Conservation (phyloP, 345 rosid genomes). For the Aquilaria malaccensis region DNA sequence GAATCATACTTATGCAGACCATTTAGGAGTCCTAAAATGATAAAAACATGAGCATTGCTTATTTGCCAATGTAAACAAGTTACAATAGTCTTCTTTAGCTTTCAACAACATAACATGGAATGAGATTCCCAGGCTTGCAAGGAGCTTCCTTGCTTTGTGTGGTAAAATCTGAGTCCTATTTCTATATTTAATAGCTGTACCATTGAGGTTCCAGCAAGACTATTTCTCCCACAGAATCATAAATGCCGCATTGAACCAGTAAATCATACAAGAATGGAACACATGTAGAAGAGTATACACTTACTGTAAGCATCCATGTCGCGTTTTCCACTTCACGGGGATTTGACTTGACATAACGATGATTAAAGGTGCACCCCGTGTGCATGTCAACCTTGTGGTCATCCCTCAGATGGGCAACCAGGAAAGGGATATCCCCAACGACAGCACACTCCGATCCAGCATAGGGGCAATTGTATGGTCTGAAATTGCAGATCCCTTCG, state of each 20-base stretch:
- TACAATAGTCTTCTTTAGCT: no score
- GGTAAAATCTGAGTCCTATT: no score
- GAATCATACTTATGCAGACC: not conserved
- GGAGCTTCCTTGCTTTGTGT: no score
- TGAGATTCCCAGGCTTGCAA: no score
- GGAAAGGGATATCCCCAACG: slow-evolving; percentile 63
- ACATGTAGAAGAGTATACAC: slow-evolving; percentile 1
- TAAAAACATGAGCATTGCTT: not conserved
- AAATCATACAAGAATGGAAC: no score
- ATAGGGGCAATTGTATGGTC: slow-evolving; percentile 74
- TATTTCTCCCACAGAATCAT: no score
- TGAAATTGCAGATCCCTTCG: slow-evolving; percentile 57
- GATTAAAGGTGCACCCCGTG: slow-evolving; percentile 68
- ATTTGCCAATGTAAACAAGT: not conserved
- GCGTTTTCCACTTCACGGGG: slow-evolving; percentile 85
- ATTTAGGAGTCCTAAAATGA: not conserved
- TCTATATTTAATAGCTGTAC: no score
- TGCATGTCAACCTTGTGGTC: slow-evolving; percentile 88
- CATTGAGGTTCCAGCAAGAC: no score
- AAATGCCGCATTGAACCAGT: no score
- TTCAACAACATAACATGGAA: no score
- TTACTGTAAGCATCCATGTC: slow-evolving; percentile 63
- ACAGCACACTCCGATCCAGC: slow-evolving; percentile 70
- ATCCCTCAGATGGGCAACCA: slow-evolving; percentile 69
- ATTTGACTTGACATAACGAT: slow-evolving; percentile 74